Percentiles rank a stretch among this genome's conserved stretches.
phyloP scores from a whole-genome alignment of 2,329 filamentous ascomycete species.

The Didymella pomorum region DNA sequence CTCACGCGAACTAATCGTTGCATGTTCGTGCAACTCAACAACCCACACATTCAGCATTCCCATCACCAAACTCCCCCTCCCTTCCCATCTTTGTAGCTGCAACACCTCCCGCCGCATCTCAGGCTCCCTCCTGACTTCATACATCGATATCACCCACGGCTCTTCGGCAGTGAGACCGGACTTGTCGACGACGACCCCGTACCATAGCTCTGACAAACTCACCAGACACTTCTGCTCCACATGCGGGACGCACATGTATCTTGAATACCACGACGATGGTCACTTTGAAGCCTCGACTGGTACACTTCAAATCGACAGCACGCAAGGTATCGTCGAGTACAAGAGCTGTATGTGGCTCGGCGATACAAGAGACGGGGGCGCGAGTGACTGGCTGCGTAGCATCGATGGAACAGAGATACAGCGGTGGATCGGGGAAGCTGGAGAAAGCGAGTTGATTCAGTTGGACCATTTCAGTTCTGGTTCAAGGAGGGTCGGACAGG shows the following conservation, averaged over 20 bases:
- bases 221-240: background rate
- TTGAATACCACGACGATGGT: background rate
- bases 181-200: background rate
- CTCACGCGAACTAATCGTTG: background rate
- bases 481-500: too few species aligned
- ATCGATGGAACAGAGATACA: background rate
- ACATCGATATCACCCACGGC: background rate
- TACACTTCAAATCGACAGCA: background rate
- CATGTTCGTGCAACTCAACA: background rate
- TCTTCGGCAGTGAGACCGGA: background rate
- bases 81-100: background rate
- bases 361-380: background rate
- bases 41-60: background rate
- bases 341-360: background rate
- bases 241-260: background rate
- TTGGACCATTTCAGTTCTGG: background rate
- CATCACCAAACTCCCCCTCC: background rate
- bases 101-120: background rate
- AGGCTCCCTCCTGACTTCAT: background rate
- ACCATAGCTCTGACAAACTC: background rate
- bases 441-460: background rate
- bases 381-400: background rate
- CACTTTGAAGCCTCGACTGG: background rate
- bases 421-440: background rate
- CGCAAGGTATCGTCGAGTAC: background rate